These are phyloP conservation scores for Lophium mytilinum DNA, from an alignment of 495 filamentous ascomycete species.

Conservation along the genomic window DNA sequence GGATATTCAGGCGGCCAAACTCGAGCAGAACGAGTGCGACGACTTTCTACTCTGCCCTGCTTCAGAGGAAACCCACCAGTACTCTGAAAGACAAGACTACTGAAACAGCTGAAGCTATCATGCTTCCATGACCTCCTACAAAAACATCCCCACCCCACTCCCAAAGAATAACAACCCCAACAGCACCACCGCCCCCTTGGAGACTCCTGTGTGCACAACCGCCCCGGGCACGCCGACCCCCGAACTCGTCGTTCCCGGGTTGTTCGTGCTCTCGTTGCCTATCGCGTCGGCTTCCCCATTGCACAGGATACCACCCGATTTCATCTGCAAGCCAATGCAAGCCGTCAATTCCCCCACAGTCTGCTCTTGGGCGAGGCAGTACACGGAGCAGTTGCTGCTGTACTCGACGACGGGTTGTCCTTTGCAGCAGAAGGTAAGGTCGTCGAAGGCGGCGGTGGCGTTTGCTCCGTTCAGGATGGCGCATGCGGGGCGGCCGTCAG, in stretches of 20 bases:
- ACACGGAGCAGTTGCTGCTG: not conserved
- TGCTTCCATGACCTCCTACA: too few relatives aligned
- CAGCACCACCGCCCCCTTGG: too few relatives aligned
- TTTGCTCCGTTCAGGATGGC: not conserved
- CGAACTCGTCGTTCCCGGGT: not conserved
- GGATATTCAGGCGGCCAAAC: too few relatives aligned
- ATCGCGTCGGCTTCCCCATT: not conserved
- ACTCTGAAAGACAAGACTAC: too few relatives aligned
- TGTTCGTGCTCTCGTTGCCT: not conserved
- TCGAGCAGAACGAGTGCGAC: too few relatives aligned
- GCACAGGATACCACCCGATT: not conserved
- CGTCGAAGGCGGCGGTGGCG: not conserved
- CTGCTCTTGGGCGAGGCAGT: conserved; percentile 1
- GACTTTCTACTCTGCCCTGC: too few relatives aligned
- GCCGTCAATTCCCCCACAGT: not conserved
- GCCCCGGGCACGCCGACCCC: too few relatives aligned
- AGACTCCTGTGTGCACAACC: too few relatives aligned
- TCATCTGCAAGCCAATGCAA: not conserved
- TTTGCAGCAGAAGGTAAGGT: not conserved
- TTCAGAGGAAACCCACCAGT: too few relatives aligned
- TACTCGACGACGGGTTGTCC: conserved; percentile 1
- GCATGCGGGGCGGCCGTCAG: not conserved
- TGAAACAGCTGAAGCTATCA: too few relatives aligned
- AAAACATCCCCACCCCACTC: too few relatives aligned
- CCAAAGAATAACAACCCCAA: too few relatives aligned